A percentile compares a stretch with the other conserved stretches of the same genome.
Evolutionary conservation across 192 early-diverging fungal genomes (phyloP).

Genomic region (Entomortierella beljakovae): DNA sequence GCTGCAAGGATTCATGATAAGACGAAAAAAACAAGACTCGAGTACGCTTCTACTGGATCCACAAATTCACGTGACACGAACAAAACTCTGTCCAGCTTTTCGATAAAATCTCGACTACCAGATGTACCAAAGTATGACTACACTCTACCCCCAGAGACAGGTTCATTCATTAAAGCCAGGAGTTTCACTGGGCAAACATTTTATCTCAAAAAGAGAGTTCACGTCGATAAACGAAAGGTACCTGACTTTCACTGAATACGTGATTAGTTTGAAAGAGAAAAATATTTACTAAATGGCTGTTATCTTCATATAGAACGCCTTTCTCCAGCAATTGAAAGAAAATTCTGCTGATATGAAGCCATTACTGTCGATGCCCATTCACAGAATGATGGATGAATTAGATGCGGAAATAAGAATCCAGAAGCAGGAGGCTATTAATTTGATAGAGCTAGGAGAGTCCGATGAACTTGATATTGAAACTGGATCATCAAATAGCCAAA

Average conservation of each 20-base stretch:
- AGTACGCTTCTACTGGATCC: background rate
- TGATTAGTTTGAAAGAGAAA: background rate
- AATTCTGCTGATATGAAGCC: slow-evolving; percentile 8
- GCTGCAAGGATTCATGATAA: no score
- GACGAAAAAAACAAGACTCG: slow-evolving; percentile 28
- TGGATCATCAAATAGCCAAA: background rate
- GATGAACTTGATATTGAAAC: slow-evolving; percentile 1
- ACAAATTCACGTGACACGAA: background rate
- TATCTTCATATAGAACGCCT: slow-evolving; percentile 2
- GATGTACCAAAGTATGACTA: slow-evolving; percentile 45
- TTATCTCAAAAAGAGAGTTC: slow-evolving; percentile 58
- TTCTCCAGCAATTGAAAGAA: slow-evolving; percentile 13
- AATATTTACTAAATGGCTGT: no score
- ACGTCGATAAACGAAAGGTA: slow-evolving; percentile 19
- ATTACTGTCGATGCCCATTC: slow-evolving; percentile 31
- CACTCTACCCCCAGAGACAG: slow-evolving; percentile 54
- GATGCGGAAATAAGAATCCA: slow-evolving; percentile 42
- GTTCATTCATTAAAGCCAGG: slow-evolving; percentile 54
- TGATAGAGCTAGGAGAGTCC: slow-evolving; percentile 13
- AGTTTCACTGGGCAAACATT: slow-evolving; percentile 52
- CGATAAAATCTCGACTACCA: background rate
- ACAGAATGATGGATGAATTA: slow-evolving; percentile 52
- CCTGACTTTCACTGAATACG: background rate
- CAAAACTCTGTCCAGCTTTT: background rate
- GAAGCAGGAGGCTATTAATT: slow-evolving; percentile 38